Base-by-base conservation (phyloP, 495 filamentous ascomycete species). In the Talaromyces proteolyticus region DNA sequence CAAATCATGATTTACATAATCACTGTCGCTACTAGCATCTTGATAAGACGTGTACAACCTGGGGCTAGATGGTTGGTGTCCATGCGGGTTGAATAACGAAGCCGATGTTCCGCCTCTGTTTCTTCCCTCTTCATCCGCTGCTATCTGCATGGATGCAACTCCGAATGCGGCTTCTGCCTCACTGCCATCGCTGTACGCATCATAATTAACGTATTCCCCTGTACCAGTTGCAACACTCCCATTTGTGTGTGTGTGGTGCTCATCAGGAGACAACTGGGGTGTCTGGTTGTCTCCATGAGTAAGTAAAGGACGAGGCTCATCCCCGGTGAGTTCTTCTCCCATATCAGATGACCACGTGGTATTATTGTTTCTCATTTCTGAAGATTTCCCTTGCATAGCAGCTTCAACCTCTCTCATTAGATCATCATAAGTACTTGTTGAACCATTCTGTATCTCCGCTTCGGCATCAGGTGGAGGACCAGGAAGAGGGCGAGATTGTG, bases 101-200 rank as follows among this genome's bases (percentile, higher is more conserved):
- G 61, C 64, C 49, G 62, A 75, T 41, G 59, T 73, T 42, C 68
- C 73, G 43, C 78, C 82, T 47, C 82, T 80, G 38, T 77, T 71
- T 17, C 85, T 81, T 34, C 64, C 67, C 19, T 96, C 90, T 59
- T 96, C 83, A 64, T 91, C 82, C 46, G 96, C 93, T 1, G 88
- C 88, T 66, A 88, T 79, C 26, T 80, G 84, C 77, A 98, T 78
- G 58, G 91, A 90, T 54, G 84, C 81, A 16, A 94, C 68, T 1
- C 93, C 93, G 21, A 88, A 89, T 18, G 87, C 86, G 21, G 89
- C 92, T 65, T 99, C 93, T 0, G 89, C 81, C 54, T 99, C 93
- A 57, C 90, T 96, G 22, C 89, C 88, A 52, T 93, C 79, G 57
- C 76, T 80, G 52, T 80, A 76, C 1, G 71, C 75, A 60, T 67